Conservation (phyloP, 306 rosid species). For the Vigna reflexopilosa region DNA sequence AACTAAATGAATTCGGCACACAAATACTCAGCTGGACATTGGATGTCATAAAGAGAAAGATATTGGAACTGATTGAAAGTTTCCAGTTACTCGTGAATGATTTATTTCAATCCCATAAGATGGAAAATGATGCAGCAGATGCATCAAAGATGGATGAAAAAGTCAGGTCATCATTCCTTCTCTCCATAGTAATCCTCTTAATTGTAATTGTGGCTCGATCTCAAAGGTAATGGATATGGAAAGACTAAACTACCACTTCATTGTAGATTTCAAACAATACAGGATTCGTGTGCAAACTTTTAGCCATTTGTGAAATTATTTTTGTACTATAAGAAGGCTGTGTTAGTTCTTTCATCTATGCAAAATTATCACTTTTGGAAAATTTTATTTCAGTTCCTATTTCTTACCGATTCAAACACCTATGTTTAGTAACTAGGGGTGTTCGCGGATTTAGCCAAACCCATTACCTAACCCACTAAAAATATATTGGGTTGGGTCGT, state of each 20-base stretch:
- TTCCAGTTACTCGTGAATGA: constrained; percentile 59
- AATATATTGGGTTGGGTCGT: too few species aligned
- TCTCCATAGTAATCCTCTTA: constrained; percentile 58
- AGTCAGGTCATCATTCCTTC: constrained; percentile 63
- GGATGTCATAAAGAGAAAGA: constrained; percentile 53
- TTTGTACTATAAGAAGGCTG: not conserved
- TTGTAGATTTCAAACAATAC: not conserved
- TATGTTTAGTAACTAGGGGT: too few species aligned
- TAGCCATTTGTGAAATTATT: not conserved
- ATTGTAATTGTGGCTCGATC: constrained; percentile 59
- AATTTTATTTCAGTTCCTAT: too few species aligned
- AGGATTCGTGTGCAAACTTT: not conserved
- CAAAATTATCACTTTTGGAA: not conserved
- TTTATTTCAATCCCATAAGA: constrained; percentile 46
- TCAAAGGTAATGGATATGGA: not conserved
- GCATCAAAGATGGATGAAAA: constrained; percentile 52
- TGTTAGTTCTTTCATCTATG: not conserved
- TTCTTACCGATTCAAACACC: too few species aligned
- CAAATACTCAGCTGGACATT: constrained; percentile 53
- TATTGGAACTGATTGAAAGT: constrained; percentile 57
- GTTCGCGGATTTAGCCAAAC: too few species aligned
- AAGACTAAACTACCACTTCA: not conserved
- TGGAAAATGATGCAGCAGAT: constrained; percentile 26
- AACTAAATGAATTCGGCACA: constrained; percentile 46
- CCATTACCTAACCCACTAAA: too few species aligned